phyloP scores from a whole-genome alignment of 2,329 filamentous ascomycete species.

The Lachnellula cervina region DNA sequence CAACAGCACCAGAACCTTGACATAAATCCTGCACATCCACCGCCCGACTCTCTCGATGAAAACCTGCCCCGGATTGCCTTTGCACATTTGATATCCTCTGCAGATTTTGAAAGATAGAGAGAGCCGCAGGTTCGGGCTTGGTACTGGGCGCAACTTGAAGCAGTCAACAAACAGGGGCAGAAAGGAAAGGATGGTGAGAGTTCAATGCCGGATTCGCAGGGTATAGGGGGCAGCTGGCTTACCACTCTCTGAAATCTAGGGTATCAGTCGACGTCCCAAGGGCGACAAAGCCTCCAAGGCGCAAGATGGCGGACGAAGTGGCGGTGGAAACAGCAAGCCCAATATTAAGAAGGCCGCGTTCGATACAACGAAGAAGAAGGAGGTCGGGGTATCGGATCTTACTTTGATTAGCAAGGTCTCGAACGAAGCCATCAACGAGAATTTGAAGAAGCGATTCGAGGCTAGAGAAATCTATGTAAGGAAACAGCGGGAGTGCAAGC shows the following conservation, averaged over 20 bases:
- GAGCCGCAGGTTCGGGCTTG: background rate
- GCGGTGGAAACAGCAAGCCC: conserved; percentile 32
- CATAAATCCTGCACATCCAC: too few species aligned
- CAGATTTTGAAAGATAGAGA: background rate
- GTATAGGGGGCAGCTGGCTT: conserved; percentile 4
- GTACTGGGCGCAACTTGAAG: conserved; percentile 18
- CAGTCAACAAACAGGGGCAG: conserved; percentile 1
- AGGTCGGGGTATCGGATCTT: conserved; percentile 96
- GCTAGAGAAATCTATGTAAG: conserved; percentile 88
- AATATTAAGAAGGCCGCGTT: conserved; percentile 95
- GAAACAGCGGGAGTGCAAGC: conserved; percentile 1
- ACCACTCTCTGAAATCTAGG: conserved; percentile 18
- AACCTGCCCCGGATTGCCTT: background rate
- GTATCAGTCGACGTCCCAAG: conserved; percentile 33
- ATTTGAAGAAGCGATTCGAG: conserved; percentile 96
- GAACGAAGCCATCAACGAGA: conserved; percentile 99
- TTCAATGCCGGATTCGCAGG: background rate
- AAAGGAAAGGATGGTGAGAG: conserved; percentile 25
- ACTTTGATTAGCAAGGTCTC: conserved; percentile 97
- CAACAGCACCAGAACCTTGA: too few species aligned
- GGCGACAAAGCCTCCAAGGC: conserved; percentile 29
- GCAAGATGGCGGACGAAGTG: conserved; percentile 21
- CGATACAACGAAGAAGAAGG: conserved; percentile 97
- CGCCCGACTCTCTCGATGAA: background rate
- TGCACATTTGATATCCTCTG: background rate